Percentiles rank a stretch among this genome's conserved stretches.
Conservation (phyloP, 495 filamentous ascomycete species). For the Daldinia concentrica region DNA sequence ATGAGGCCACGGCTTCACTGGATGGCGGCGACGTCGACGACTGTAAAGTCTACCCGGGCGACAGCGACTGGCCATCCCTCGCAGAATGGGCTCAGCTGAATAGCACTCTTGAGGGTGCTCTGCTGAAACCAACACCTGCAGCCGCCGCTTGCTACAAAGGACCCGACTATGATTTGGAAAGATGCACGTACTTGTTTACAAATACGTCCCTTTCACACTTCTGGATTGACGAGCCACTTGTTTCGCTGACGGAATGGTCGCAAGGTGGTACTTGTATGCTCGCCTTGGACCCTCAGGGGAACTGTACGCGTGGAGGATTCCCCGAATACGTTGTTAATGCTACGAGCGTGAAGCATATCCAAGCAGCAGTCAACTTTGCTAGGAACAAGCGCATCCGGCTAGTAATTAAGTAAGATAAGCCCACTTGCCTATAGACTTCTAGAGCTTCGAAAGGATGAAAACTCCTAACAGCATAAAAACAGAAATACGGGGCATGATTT, state of each 20-base stretch:
- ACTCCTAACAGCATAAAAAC: background rate
- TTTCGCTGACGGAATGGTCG: conserved; percentile 49
- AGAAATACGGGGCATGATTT: conserved; percentile 77
- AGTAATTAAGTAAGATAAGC: conserved; percentile 60
- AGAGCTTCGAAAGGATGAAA: background rate
- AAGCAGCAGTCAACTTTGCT: conserved; percentile 68
- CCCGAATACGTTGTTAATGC: conserved; percentile 68
- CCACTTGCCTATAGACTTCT: background rate
- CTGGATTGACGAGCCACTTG: conserved; percentile 52
- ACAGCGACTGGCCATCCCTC: conserved; percentile 56
- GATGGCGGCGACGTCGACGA: conserved; percentile 4
- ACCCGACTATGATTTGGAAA: conserved; percentile 51
- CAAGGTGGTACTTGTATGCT: conserved; percentile 51
- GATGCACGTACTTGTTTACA: conserved; percentile 51
- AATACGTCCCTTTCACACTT: conserved; percentile 42
- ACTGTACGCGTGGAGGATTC: conserved; percentile 66
- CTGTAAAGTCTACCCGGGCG: conserved; percentile 65
- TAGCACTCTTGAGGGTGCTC: conserved; percentile 53
- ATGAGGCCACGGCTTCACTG: conserved; percentile 16
- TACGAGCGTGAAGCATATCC: conserved; percentile 61
- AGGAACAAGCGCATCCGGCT: conserved; percentile 65
- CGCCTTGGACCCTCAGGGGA: conserved; percentile 38
- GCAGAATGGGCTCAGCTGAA: conserved; percentile 59
- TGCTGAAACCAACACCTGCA: conserved; percentile 62
- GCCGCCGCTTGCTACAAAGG: conserved; percentile 63